A percentile compares a stretch with the other conserved stretches of the same genome.
Conservation (phyloP, 2,329 filamentous ascomycete genomes). For the Ceratocystis cubensis region DNA sequence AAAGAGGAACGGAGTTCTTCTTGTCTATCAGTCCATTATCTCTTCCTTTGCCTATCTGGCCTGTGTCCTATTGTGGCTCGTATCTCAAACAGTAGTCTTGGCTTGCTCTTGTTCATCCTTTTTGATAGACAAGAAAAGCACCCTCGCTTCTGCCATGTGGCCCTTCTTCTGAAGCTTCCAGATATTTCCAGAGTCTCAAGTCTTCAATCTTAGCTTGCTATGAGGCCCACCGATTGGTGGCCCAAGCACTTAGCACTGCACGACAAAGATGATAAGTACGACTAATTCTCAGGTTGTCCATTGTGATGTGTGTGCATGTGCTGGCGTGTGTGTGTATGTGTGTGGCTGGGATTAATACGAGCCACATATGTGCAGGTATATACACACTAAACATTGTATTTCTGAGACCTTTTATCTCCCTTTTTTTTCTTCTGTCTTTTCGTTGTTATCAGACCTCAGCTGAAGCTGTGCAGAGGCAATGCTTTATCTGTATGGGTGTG, state of each 20-base stretch:
- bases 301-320: too few relatives aligned
- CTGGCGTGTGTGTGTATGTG: too few relatives aligned
- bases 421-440: not conserved
- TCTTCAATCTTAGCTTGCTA: not conserved
- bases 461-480: slow-evolving; percentile 9
- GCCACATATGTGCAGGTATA: not conserved
- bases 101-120: not conserved
- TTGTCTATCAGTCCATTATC: not conserved
- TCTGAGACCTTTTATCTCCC: not conserved
- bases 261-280: too few relatives aligned
- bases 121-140: too few relatives aligned
- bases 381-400: slow-evolving; percentile 2
- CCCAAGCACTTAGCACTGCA: not conserved
- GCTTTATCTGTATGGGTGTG: not conserved
- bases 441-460: not conserved
- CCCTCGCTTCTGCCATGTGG: not conserved
- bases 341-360: slow-evolving; percentile 3
- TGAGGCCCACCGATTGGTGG: slow-evolving; percentile 2
- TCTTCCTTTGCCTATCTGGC: not conserved
- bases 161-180: not conserved
- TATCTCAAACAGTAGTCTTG: not conserved
- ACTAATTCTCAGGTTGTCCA: too few relatives aligned
- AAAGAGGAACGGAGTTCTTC: not conserved
- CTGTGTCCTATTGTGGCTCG: not conserved
- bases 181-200: not conserved